A percentile compares a stretch with the other conserved stretches of the same genome.
Evolutionary conservation across 371 early-diverging fungal species (phyloP).

Genomic region (Rhizopus stolonifer): DNA sequence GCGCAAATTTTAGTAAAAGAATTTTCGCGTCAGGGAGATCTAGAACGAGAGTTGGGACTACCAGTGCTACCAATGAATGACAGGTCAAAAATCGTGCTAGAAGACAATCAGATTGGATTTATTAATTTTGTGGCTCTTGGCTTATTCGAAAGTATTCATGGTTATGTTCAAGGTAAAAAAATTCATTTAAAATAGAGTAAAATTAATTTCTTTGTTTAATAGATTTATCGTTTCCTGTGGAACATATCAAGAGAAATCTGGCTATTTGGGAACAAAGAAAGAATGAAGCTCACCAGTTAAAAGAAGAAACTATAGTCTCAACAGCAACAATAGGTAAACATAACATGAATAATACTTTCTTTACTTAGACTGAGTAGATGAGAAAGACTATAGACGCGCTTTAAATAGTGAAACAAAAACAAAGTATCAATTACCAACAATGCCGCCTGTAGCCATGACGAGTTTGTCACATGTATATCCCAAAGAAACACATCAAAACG

Average conservation of each 20-base stretch:
- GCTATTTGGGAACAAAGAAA: slow-evolving; percentile 42
- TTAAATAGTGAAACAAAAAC: slow-evolving; percentile 9
- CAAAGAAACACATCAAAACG: slow-evolving; percentile 7
- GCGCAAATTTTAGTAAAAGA: slow-evolving; percentile 60
- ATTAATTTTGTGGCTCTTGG: slow-evolving; percentile 69
- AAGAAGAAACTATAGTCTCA: slow-evolving; percentile 4
- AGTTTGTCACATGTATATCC: slow-evolving; percentile 14
- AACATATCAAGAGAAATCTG: slow-evolving; percentile 37
- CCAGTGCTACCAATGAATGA: slow-evolving; percentile 58
- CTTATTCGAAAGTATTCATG: slow-evolving; percentile 56
- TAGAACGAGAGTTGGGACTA: slow-evolving; percentile 61
- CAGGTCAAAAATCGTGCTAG: slow-evolving; percentile 49
- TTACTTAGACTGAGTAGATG: no score
- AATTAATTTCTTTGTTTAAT: neutral
- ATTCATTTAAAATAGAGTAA: no score
- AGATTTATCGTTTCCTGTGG: slow-evolving; percentile 44
- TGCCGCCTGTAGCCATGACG: slow-evolving; percentile 42
- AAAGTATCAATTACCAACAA: slow-evolving; percentile 19
- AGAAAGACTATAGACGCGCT: slow-evolving; percentile 20
- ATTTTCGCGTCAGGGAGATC: slow-evolving; percentile 63
- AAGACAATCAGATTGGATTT: slow-evolving; percentile 69
- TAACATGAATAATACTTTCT: no score
- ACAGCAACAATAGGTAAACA: neutral
- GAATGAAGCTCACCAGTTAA: slow-evolving; percentile 9
- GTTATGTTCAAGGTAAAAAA: slow-evolving; percentile 32